phyloP scores from a whole-genome alignment of 2,329 filamentous ascomycete species.

The Sporothrix humicola region DNA sequence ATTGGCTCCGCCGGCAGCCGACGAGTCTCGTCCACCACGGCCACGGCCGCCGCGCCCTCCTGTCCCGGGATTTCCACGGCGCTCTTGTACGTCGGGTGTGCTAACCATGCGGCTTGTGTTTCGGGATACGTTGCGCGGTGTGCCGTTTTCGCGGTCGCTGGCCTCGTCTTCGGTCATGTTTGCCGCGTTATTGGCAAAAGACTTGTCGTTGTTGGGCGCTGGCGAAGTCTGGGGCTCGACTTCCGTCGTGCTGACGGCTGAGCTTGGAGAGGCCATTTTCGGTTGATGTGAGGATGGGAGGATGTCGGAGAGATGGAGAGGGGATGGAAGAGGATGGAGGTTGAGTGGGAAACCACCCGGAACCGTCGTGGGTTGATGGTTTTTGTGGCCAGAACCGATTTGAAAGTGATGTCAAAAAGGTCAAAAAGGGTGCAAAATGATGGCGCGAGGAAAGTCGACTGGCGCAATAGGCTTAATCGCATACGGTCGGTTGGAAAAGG shows the following conservation, averaged over 20 bases:
- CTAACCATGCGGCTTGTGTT: slow-evolving; percentile 41
- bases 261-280: slow-evolving; percentile 49
- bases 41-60: slow-evolving; percentile 33
- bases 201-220: slow-evolving; percentile 50
- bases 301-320: not conserved
- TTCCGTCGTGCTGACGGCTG: slow-evolving; percentile 52
- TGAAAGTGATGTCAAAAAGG: slow-evolving; percentile 16
- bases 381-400: slow-evolving; percentile 14
- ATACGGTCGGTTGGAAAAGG: not conserved
- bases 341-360: not conserved
- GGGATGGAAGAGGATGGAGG: no score
- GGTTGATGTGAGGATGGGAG: slow-evolving; percentile 2
- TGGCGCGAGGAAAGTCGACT: not conserved
- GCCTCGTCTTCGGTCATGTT: slow-evolving; percentile 56
- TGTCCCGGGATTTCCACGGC: not conserved
- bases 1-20: slow-evolving; percentile 40
- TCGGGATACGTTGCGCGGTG: slow-evolving; percentile 49
- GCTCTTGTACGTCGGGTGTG: slow-evolving; percentile 49
- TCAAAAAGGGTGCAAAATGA: not conserved
- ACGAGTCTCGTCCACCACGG: slow-evolving; percentile 44
- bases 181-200: slow-evolving; percentile 54
- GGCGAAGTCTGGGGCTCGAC: slow-evolving; percentile 56
- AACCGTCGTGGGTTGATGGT: slow-evolving; percentile 1
- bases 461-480: not conserved
- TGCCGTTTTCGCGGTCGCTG: slow-evolving; percentile 40